Evolutionary conservation across 2,329 filamentous ascomycete species (phyloP).

Genomic region (Penicillium polonicum): DNA sequence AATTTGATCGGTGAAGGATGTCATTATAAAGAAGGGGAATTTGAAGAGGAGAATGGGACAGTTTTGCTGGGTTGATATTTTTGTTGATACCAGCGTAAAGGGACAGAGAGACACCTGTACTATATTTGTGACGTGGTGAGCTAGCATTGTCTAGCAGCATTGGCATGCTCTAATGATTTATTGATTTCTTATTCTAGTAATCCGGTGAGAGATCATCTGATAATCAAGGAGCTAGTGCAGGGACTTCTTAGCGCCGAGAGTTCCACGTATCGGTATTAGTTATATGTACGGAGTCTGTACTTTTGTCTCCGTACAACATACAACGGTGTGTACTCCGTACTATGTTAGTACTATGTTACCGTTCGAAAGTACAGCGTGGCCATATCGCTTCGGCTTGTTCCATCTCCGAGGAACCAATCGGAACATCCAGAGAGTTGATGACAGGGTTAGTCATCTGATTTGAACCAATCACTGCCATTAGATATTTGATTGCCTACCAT

Average conservation of each 20-base stretch:
- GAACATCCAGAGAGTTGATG: conserved; percentile 18
- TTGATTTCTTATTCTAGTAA: neutral
- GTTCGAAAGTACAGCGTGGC: conserved; percentile 15
- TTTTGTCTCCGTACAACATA: neutral
- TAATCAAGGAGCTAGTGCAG: neutral
- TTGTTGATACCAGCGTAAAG: conserved; percentile 7
- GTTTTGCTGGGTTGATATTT: neutral
- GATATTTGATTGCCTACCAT: conserved; percentile 32
- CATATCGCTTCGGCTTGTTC: conserved; percentile 5
- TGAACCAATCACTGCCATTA: conserved; percentile 22
- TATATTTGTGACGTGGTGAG: conserved; percentile 6
- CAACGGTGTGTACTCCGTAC: neutral
- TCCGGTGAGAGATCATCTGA: conserved; percentile 7
- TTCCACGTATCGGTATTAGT: neutral
- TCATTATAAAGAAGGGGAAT: neutral
- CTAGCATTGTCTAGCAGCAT: neutral
- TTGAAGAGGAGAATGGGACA: neutral
- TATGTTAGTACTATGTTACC: neutral
- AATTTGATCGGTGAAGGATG: neutral
- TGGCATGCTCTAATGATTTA: conserved; percentile 9
- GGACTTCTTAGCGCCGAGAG: neutral
- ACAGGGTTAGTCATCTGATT: neutral
- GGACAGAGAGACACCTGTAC: conserved; percentile 7
- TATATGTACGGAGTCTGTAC: neutral
- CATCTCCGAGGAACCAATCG: conserved; percentile 23